phyloP scores from a whole-genome alignment of 352 stramenopile species.

The Pythium brassicae region DNA sequence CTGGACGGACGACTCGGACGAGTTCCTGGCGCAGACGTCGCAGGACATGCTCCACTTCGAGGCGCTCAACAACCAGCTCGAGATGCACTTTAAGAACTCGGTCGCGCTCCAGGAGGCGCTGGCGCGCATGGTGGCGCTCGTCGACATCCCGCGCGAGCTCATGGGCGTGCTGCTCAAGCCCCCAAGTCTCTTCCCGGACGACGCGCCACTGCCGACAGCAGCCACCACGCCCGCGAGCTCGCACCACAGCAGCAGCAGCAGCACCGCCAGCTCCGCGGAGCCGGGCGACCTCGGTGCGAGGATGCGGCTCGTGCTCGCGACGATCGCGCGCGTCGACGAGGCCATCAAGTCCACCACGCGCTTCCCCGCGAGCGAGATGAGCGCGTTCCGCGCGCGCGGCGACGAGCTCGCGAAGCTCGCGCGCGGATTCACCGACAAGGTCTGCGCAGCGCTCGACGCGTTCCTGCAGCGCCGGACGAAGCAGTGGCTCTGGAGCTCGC shows the following conservation, averaged over 20 bases:
- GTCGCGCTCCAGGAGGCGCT: slow-evolving; percentile 57
- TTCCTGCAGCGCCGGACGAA: slow-evolving; percentile 52
- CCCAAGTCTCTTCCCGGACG: slow-evolving; percentile 41
- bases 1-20: slow-evolving; percentile 62
- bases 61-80: slow-evolving; percentile 72
- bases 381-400: slow-evolving; percentile 42
- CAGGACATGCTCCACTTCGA: slow-evolving; percentile 77
- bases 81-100: slow-evolving; percentile 80
- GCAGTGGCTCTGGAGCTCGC: slow-evolving; percentile 27
- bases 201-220: slow-evolving; percentile 12
- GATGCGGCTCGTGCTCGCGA: slow-evolving; percentile 33
- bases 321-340: slow-evolving; percentile 37
- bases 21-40: slow-evolving; percentile 53
- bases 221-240: background rate
- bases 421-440: slow-evolving; percentile 44
- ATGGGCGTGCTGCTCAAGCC: slow-evolving; percentile 53
- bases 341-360: slow-evolving; percentile 53
- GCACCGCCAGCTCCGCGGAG: background rate
- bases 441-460: slow-evolving; percentile 42
- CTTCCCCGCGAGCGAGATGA: slow-evolving; percentile 66
- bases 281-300: slow-evolving; percentile 23
- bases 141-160: slow-evolving; percentile 51
- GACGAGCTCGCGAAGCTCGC: slow-evolving; percentile 51
- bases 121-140: slow-evolving; percentile 35
- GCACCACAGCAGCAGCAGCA: slow-evolving; percentile 8